Evolutionary conservation across 2,329 filamentous ascomycete genomes (phyloP).

Genomic region (Gaeumannomyces sp.): DNA sequence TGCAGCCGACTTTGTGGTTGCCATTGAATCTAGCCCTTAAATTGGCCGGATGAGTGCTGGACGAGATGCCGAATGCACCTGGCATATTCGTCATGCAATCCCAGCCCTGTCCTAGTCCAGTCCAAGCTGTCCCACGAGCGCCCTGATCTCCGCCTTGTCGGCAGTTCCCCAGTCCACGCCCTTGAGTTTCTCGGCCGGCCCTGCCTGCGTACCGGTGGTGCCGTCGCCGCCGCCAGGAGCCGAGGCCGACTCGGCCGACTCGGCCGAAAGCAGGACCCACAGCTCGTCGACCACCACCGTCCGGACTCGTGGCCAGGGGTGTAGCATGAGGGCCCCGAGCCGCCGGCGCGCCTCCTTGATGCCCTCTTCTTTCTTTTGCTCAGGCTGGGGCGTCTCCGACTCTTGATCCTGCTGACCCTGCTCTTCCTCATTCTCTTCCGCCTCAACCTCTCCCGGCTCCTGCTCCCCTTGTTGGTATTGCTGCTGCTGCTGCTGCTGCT

Average conservation of each 20-base stretch:
- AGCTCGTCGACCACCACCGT: constrained; percentile 54
- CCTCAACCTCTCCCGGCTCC: background rate
- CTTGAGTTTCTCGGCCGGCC: constrained; percentile 32
- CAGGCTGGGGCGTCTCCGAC: constrained; percentile 14
- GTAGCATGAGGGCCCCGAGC: constrained; percentile 65
- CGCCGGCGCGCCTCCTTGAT: constrained; percentile 57
- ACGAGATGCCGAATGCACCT: too few species aligned
- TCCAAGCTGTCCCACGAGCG: constrained; percentile 36
- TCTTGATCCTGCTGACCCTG: background rate
- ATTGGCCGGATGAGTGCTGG: too few species aligned
- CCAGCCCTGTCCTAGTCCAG: constrained; percentile 18
- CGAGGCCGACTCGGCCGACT: constrained; percentile 14
- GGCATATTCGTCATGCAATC: too few species aligned
- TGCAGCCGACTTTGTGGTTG: too few species aligned
- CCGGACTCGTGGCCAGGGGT: constrained; percentile 75
- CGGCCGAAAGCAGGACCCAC: constrained; percentile 37
- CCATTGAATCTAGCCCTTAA: too few species aligned
- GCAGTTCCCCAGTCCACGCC: constrained; percentile 53
- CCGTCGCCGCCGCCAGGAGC: background rate
- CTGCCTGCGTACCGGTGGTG: constrained; percentile 12
- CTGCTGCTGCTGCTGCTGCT: constrained; percentile 1
- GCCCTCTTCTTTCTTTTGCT: constrained; percentile 29
- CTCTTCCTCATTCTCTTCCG: background rate
- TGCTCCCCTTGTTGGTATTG: background rate
- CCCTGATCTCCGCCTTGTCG: constrained; percentile 39